Conservation (phyloP, 192 early-diverging fungal species). For the Cladochytrium replicatum region DNA sequence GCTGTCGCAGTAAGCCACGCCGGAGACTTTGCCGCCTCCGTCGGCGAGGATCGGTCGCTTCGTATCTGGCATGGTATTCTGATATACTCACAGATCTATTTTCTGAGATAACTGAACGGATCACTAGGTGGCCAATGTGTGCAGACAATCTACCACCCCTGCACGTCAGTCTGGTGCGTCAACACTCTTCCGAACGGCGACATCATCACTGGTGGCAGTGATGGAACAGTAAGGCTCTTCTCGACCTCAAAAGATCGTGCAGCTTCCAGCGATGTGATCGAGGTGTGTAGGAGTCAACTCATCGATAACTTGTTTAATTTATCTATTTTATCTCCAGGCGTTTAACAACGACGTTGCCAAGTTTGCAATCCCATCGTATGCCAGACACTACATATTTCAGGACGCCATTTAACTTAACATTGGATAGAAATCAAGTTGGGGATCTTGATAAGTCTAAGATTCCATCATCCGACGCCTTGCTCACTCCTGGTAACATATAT, state of each 20-base stretch:
- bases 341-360: conserved; percentile 45
- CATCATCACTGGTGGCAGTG: conserved; percentile 77
- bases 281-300: conserved; percentile 27
- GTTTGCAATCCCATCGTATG: conserved; percentile 52
- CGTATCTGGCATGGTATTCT: conserved; percentile 67
- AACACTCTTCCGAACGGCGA: conserved; percentile 63
- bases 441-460: conserved; percentile 74
- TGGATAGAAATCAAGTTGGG: conserved; percentile 62
- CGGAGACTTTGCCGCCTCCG: conserved; percentile 74
- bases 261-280: conserved; percentile 38
- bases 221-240: conserved; percentile 75
- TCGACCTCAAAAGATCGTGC: conserved; percentile 50
- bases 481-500: conserved; percentile 41
- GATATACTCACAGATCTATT: background rate
- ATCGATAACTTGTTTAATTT: conserved; percentile 14
- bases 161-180: conserved; percentile 88
- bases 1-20: conserved; percentile 54
- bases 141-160: conserved; percentile 80
- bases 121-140: conserved; percentile 46
- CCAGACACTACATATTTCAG: too few species aligned
- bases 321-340: conserved; percentile 12
- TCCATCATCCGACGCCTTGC: conserved; percentile 63
- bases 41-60: conserved; percentile 88
- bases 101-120: background rate
- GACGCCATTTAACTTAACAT: background rate